Evolutionary conservation across 2,329 filamentous ascomycete species (phyloP).

Genomic region (Diaporthe vexans): DNA sequence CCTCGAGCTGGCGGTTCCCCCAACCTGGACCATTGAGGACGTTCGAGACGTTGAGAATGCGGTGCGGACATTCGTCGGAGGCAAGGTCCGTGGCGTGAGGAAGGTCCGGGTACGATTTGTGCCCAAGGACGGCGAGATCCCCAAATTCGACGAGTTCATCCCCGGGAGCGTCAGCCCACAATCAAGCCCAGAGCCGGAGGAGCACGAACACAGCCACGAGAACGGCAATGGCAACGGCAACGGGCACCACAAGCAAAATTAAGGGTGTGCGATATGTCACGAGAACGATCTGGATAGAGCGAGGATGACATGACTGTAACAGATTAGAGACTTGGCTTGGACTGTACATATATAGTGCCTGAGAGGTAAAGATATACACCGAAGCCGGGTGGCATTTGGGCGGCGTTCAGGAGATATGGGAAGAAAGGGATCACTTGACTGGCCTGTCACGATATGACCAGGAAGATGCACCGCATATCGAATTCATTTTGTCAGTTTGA

Average conservation of each 20-base stretch:
- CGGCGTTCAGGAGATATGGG: constrained; percentile 39
- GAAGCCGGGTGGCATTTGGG: constrained; percentile 37
- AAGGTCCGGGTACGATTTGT: constrained; percentile 88
- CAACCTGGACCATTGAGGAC: constrained; percentile 80
- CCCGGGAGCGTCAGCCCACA: constrained; percentile 70
- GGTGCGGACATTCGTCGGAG: constrained; percentile 80
- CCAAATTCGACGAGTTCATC: constrained; percentile 83
- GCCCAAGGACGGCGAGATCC: constrained; percentile 69
- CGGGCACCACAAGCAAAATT: constrained; percentile 41
- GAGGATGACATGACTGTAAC: background rate
- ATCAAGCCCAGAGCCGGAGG: constrained; percentile 73
- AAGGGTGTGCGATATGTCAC: background rate
- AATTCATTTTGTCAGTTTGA: constrained; percentile 17
- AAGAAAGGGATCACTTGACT: constrained; percentile 28
- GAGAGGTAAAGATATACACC: constrained; percentile 34
- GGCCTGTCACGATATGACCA: constrained; percentile 31
- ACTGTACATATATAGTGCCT: constrained; percentile 29
- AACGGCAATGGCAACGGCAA: constrained; percentile 51
- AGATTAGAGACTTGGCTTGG: constrained; percentile 11
- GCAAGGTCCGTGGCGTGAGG: constrained; percentile 85
- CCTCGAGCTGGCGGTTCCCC: constrained; percentile 85
- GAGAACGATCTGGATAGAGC: background rate
- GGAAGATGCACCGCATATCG: constrained; percentile 9
- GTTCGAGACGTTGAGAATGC: constrained; percentile 79
- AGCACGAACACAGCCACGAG: constrained; percentile 60